Evolutionary conservation across 805 yeast species (phyloP), one percentile per base, ranked within the genome.

Genomic region (Candida multigemmis): DNA sequence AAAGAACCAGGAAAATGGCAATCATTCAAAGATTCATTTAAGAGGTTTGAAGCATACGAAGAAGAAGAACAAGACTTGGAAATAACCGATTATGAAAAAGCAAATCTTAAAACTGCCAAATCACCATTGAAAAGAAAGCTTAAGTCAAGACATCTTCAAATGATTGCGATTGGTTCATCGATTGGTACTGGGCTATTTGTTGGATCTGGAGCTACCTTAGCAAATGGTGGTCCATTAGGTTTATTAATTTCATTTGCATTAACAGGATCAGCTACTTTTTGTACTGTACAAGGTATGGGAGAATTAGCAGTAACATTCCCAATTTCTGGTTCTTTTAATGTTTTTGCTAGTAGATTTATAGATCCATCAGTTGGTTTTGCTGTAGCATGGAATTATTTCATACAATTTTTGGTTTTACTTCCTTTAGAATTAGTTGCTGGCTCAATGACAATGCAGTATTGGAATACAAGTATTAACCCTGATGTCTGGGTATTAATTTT

Each of bases 281-380:
- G 57, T 30, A 60, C 64, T 2, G 53, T 58, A 32, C 65, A 60
- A 35, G 56, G 60, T 6, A 46, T 70, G 56, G 60, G 60, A 37
- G 53, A 72, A 54, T 46, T 65, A 56, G 68, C 69, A 14, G 57
- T 56, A 6, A 52, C 65, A 0, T 60, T 54, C 38, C 66, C 67
- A 3, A 49, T 60, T 18, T 43, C 63, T 27, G 68, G 68, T 23
- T 51, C 57, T 6, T 56, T 58, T 39, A 58, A 60, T 62, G 47
- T 86, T 64, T 38, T 61, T 69, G 42, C 80, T 60, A 63, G 82
- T 71, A 38, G 78, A 63, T 44, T 65, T 68, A 59, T 77, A 21
- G 85, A 78, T 35, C 77, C 77, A n/a, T 71, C 80, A 12, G 60
- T 76, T 47, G 84, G 84, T 1, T 78, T 78, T 43, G 74, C 84